phyloP scores from a whole-genome alignment of 306 rosid species.

The Mucuna pruriens region DNA sequence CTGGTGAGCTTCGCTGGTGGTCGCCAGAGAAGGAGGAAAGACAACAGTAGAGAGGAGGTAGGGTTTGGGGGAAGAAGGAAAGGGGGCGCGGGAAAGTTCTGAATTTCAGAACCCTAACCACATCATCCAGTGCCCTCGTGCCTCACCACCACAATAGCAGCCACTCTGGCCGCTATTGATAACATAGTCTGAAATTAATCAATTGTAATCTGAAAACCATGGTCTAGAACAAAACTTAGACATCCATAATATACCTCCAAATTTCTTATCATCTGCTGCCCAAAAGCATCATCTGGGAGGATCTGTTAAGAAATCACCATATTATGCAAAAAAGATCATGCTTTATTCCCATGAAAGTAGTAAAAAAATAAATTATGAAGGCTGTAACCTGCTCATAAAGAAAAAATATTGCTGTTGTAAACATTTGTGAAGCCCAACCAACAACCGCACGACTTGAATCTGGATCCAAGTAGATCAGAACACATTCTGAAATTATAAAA shows the following conservation, averaged over 20 bases:
- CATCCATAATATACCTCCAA: constrained; percentile 80
- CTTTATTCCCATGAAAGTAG: constrained; percentile 21
- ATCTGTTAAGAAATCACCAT: constrained; percentile 63
- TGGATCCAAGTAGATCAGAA: constrained; percentile 94
- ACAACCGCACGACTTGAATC: constrained; percentile 76
- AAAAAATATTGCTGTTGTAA: constrained; percentile 80
- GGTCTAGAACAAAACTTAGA: background rate
- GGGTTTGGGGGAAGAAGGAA: too few relatives aligned
- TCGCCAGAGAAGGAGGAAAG: too few relatives aligned
- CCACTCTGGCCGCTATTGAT: too few relatives aligned
- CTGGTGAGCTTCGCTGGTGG: too few relatives aligned
- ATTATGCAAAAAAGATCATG: constrained; percentile 34
- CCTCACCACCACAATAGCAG: too few relatives aligned
- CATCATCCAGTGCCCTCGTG: too few relatives aligned
- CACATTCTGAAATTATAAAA: constrained; percentile 99
- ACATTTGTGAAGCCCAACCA: constrained; percentile 85
- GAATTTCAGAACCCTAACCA: too few relatives aligned
- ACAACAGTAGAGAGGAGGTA: too few relatives aligned
- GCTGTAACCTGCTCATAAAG: constrained; percentile 90
- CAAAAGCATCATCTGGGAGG: constrained; percentile 95
- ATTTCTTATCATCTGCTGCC: constrained; percentile 93
- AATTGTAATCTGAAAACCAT: constrained; percentile 1
- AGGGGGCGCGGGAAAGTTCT: too few relatives aligned
- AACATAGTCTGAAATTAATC: constrained; percentile 32
- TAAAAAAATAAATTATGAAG: constrained; percentile 32